These are phyloP conservation scores for Phytomonas serpens DNA, from an alignment of 208 protist species.

Conservation along the genomic window DNA sequence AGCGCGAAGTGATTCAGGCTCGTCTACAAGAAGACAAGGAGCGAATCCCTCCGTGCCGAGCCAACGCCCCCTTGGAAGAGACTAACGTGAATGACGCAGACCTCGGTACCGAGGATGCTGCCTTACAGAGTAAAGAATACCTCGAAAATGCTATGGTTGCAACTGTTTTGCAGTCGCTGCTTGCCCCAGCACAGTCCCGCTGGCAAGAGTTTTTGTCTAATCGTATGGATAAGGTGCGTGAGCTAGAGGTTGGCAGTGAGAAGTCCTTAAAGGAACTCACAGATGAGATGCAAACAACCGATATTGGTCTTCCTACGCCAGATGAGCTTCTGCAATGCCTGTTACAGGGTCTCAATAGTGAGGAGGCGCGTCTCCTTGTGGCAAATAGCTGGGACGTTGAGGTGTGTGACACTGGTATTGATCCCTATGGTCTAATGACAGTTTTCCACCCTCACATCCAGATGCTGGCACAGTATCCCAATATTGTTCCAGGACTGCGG, in stretches of 20 bases:
- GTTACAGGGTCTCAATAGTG: constrained; percentile 51
- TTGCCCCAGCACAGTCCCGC: constrained; percentile 24
- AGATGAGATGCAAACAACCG: background rate
- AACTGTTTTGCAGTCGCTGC: constrained; percentile 32
- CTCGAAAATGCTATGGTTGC: constrained; percentile 34
- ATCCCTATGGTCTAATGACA: constrained; percentile 46
- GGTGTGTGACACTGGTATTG: constrained; percentile 29
- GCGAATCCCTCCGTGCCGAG: background rate
- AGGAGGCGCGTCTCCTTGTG: constrained; percentile 16
- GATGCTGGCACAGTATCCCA: constrained; percentile 32
- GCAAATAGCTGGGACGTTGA: constrained; percentile 15
- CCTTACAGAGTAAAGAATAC: background rate
- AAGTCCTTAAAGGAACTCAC: background rate
- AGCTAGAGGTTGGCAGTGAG: background rate
- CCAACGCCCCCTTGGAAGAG: background rate
- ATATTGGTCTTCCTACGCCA: constrained; percentile 29
- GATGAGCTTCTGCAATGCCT: constrained; percentile 51
- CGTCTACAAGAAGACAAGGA: background rate
- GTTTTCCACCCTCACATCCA: constrained; percentile 57
- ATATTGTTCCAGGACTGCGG: constrained; percentile 37
- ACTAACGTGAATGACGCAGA: background rate
- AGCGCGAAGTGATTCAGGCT: background rate
- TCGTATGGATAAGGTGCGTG: constrained; percentile 16
- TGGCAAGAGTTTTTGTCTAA: constrained; percentile 43
- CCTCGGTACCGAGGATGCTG: background rate